These are phyloP conservation scores for Toxicodendron radicans DNA, from an alignment of 345 rosid species.

Conservation along the genomic window DNA sequence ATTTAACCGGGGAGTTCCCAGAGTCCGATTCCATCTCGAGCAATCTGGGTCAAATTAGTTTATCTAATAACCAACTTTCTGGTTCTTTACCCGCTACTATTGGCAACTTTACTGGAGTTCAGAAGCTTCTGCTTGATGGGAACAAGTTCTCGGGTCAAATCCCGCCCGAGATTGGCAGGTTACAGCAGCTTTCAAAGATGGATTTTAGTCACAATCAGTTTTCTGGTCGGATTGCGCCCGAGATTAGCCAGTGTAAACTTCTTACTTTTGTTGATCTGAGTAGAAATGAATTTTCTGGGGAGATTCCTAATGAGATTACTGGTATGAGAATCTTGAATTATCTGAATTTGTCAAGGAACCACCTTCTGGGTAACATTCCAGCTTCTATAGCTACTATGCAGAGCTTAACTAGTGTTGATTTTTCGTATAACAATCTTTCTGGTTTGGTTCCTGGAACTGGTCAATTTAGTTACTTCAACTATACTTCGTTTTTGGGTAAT, in stretches of 20 bases:
- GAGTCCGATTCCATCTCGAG: conserved; percentile 43
- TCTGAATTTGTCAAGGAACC: conserved; percentile 80
- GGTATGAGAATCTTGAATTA: conserved; percentile 81
- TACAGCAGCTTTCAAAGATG: conserved; percentile 79
- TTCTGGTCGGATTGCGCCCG: conserved; percentile 60
- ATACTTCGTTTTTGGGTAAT: conserved; percentile 83
- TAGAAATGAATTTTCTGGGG: conserved; percentile 75
- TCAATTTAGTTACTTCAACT: conserved; percentile 88
- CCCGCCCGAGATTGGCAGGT: conserved; percentile 72
- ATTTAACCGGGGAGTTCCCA: conserved; percentile 63
- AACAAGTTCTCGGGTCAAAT: conserved; percentile 73
- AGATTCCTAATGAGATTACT: conserved; percentile 72
- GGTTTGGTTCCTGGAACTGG: conserved; percentile 91
- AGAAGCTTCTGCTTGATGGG: conserved; percentile 84
- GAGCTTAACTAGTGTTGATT: conserved; percentile 89
- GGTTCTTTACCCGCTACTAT: conserved; percentile 68
- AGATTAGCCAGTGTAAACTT: conserved; percentile 79
- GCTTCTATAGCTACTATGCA: conserved; percentile 76
- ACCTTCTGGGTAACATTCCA: conserved; percentile 71
- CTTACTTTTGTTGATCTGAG: conserved; percentile 83
- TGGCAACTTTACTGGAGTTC: conserved; percentile 81
- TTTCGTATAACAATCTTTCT: conserved; percentile 83
- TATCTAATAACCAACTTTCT: conserved; percentile 76
- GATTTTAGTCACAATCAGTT: conserved; percentile 77
- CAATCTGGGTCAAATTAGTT: conserved; percentile 71